Conservation (phyloP, 768 basidiomycete genomes). For the Hypsizygus marmoreus region DNA sequence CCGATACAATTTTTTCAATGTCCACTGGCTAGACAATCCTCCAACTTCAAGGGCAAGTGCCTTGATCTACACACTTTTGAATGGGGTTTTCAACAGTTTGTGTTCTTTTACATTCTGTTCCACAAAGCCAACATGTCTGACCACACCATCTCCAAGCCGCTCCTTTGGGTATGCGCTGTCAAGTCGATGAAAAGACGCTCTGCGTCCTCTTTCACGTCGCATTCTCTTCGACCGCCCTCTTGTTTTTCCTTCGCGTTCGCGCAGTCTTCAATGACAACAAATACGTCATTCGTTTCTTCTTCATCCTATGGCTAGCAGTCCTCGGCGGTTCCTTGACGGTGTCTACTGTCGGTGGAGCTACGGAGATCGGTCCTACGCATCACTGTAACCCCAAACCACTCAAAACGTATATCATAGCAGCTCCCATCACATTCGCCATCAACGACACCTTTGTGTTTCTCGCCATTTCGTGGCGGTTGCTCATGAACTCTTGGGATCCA, state of each 20-base stretch:
- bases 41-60: conserved; percentile 17
- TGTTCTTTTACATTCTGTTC: neutral
- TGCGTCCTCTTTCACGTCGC: conserved; percentile 24
- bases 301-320: conserved; percentile 27
- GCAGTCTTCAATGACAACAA: conserved; percentile 30
- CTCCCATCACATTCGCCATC: conserved; percentile 23
- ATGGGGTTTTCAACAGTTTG: conserved; percentile 25
- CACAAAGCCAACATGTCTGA: neutral
- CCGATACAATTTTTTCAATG: no score
- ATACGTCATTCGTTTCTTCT: conserved; percentile 24
- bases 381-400: conserved; percentile 31
- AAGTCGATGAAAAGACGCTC: conserved; percentile 19
- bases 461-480: conserved; percentile 31
- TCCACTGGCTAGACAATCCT: neutral
- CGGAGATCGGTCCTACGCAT: conserved; percentile 30
- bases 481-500: conserved; percentile 4
- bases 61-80: conserved; percentile 21
- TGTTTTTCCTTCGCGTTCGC: conserved; percentile 34
- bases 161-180: conserved; percentile 23
- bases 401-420: conserved; percentile 23
- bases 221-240: conserved; percentile 24
- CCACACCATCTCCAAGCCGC: conserved; percentile 1
- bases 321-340: conserved; percentile 26
- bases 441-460: conserved; percentile 37
- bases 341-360: conserved; percentile 22